These are phyloP conservation scores for Phytopythium cucurbitacearum DNA, from an alignment of 352 stramenopile genomes.

Conservation along the genomic window DNA sequence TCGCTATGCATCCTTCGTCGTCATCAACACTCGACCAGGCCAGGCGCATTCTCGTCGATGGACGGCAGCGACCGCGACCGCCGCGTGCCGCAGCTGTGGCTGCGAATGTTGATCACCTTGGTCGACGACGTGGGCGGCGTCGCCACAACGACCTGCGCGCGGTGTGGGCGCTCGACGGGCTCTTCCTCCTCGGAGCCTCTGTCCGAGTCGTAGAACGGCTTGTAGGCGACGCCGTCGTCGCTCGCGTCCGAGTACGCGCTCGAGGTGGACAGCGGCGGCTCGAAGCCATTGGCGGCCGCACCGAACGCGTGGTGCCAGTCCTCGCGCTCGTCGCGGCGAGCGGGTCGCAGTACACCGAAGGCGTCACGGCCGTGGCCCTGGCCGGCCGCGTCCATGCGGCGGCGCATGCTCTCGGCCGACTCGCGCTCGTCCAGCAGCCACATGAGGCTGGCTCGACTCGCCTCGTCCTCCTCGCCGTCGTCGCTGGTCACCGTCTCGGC, in stretches of 20 bases:
- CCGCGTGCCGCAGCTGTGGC: constrained; percentile 4
- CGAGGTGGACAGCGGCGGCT: background rate
- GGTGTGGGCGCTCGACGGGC: background rate
- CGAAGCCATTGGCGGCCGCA: background rate
- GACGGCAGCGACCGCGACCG: constrained; percentile 5
- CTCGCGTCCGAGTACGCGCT: background rate
- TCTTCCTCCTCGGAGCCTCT: constrained; percentile 3
- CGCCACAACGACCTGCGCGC: background rate
- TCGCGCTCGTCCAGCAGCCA: constrained; percentile 36
- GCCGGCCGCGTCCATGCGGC: constrained; percentile 17
- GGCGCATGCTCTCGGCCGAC: constrained; percentile 29
- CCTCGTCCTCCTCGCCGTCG: constrained; percentile 32
- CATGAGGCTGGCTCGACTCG: constrained; percentile 20
- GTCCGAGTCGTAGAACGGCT: constrained; percentile 4
- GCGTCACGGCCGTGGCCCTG: constrained; percentile 2
- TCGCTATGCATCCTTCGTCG: no score
- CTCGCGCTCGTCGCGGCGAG: constrained; percentile 1
- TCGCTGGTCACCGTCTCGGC: constrained; percentile 34
- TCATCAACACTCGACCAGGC: no score
- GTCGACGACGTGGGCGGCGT: background rate
- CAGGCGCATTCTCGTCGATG: constrained; percentile 5
- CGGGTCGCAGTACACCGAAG: constrained; percentile 2
- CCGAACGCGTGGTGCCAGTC: background rate
- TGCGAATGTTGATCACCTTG: constrained; percentile 8
- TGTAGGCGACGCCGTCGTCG: constrained; percentile 1